Percentiles rank a stretch among this genome's conserved stretches.
phyloP scores from a whole-genome alignment of 257 asterid genomes.

The Ocimum tenuiflorum region DNA sequence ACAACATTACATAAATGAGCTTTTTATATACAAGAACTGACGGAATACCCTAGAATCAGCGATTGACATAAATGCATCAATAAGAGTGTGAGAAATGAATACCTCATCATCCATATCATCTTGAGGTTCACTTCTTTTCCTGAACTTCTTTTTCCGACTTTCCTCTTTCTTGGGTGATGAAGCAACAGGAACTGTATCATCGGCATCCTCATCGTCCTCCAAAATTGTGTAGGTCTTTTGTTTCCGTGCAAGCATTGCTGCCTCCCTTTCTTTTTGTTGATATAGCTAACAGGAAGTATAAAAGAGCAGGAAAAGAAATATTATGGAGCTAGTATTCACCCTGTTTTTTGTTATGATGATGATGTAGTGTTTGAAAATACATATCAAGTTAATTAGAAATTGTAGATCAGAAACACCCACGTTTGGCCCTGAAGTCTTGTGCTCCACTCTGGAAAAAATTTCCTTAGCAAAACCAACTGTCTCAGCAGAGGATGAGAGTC shows the following conservation, averaged over 20 bases:
- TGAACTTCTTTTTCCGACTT: conserved; percentile 51
- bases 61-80: conserved; percentile 23
- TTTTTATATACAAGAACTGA: conserved; percentile 21
- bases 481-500: conserved; percentile 54
- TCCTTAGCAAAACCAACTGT: conserved; percentile 60
- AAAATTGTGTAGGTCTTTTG: conserved; percentile 60
- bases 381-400: not conserved
- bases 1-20: conserved; percentile 25
- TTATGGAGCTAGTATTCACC: no score
- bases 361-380: conserved; percentile 5
- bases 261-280: conserved; percentile 68
- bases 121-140: conserved; percentile 63
- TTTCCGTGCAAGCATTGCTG: conserved; percentile 54
- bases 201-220: conserved; percentile 73
- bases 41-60: conserved; percentile 21
- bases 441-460: conserved; percentile 68
- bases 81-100: conserved; percentile 25
- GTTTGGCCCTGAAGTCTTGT: conserved; percentile 61
- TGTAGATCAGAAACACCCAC: conserved; percentile 35
- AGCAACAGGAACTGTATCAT: conserved; percentile 31
- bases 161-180: conserved; percentile 48
- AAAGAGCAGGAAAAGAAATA: not conserved
- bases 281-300: conserved; percentile 37
- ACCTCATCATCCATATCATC: conserved; percentile 76
- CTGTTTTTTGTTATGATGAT: not conserved